Base-by-base conservation (phyloP, 176 grass and related monocot species). In the Rhynchospora tenuis region DNA sequence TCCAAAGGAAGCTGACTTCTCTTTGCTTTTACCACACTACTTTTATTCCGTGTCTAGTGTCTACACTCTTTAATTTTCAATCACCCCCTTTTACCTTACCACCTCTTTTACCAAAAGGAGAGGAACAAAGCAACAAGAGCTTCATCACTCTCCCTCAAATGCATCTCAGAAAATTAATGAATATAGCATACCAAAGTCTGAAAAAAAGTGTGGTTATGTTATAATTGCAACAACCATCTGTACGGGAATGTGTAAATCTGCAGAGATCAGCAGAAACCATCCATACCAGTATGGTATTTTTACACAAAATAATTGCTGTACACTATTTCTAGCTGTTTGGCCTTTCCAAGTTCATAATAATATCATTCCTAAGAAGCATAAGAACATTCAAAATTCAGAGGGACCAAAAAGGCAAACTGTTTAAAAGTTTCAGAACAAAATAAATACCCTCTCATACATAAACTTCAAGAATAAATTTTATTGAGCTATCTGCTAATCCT, bases 401-500 rank as follows among this genome's bases (percentile, higher is more conserved):
- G 46, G 80, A 19, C 44, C 19, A 67, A 52, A 58, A 44, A 66
- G 17, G 24, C 60, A 84, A 74, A 73, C 47, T 71, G 67, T 74
- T 84, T 84, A 20, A 57, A 62, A 72, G 73, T 54, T 84, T 58
- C 64, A 62, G 50, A 19, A 14, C 79, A 73, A 84, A 73, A 38
- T 38, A 38, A 55, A 51, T 73, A 74, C 67, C 82, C 64, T 75
- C 82, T 84, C 65, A 54, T 64, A 72, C 47, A 57, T 57, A 45
- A 59, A 73, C 20, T 48, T 68, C 17, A 69, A 57, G 17, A 74
- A 73, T 60, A 71, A 33, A 84, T 75, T 81, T 84, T 52, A 71
- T 59, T 68, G 46, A 67, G 61, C 47, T 83, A 87, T 86, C 90
- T 94, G 81, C 80, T 88, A 85, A 92, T 83, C 73, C 86, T 97